Conservation (phyloP, 208 protist species). For the Tetramitus jugosus region DNA sequence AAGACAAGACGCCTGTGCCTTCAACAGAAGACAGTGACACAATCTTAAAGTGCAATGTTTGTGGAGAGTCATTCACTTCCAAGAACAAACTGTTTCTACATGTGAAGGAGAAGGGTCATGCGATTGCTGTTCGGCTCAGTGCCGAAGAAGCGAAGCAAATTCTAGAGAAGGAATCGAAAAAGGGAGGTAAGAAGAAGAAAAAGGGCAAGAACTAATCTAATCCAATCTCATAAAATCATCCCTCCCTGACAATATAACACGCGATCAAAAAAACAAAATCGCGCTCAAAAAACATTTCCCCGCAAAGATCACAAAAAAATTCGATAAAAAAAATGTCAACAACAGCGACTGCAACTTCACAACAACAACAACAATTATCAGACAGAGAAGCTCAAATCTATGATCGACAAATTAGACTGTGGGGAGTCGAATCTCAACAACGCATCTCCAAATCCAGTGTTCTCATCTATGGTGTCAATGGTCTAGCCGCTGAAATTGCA, state of each 20-base stretch:
- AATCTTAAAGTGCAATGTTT: conserved; percentile 16
- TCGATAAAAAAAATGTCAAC: background rate
- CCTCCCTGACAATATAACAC: too few species aligned
- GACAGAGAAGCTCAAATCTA: conserved; percentile 41
- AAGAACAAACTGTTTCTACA: background rate
- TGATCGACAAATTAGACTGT: conserved; percentile 80
- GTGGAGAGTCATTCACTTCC: background rate
- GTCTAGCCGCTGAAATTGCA: conserved; percentile 56
- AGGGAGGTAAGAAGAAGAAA: too few species aligned
- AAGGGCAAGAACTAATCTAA: too few species aligned
- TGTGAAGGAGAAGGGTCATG: conserved; percentile 13
- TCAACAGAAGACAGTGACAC: background rate
- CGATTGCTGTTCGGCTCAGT: too few species aligned
- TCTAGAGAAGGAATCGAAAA: too few species aligned
- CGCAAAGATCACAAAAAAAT: background rate
- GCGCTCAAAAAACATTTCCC: background rate
- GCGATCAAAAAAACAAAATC: too few species aligned
- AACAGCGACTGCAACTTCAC: background rate
- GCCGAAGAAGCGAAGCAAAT: too few species aligned
- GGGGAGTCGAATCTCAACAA: conserved; percentile 74
- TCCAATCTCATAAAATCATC: too few species aligned
- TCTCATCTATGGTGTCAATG: conserved; percentile 47
- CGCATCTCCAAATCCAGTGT: conserved; percentile 58
- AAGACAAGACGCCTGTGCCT: background rate
- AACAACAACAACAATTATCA: background rate